Percentiles rank a stretch among this genome's conserved stretches.
Evolutionary conservation across 805 yeast species (phyloP).

Genomic region (Ogataea corticis): DNA sequence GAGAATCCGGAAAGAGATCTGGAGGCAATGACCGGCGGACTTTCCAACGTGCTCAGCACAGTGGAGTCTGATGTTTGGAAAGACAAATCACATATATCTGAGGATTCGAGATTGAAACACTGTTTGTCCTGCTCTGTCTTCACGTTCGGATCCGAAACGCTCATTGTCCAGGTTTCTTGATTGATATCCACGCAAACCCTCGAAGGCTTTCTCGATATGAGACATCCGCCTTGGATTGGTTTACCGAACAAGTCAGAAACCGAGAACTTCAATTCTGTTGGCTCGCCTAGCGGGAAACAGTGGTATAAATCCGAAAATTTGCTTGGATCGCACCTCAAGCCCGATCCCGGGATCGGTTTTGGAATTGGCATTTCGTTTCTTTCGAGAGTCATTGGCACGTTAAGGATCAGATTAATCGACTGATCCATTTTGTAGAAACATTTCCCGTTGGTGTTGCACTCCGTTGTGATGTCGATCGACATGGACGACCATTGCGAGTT

Average conservation of each 20-base stretch:
- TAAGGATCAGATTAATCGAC: conserved; percentile 68
- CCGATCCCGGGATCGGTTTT: conserved; percentile 68
- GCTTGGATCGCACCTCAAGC: conserved; percentile 69
- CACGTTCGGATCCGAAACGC: conserved; percentile 6
- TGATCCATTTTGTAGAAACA: conserved; percentile 63
- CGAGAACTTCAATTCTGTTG: conserved; percentile 46
- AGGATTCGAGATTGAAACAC: conserved; percentile 28
- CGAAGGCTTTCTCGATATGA: conserved; percentile 47
- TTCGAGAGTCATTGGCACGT: conserved; percentile 66
- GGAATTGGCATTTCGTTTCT: conserved; percentile 73
- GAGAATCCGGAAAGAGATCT: conserved; percentile 91
- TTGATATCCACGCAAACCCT: conserved; percentile 44
- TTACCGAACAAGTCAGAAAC: conserved; percentile 72
- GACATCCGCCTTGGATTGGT: conserved; percentile 61
- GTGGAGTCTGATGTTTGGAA: conserved; percentile 49
- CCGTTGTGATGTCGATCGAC: conserved; percentile 76
- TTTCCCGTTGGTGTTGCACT: conserved; percentile 40
- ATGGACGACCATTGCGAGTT: conserved; percentile 93
- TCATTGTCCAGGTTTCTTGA: conserved; percentile 45
- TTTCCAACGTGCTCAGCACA: conserved; percentile 37
- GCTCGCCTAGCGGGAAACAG: conserved; percentile 76
- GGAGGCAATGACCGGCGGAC: conserved; percentile 71
- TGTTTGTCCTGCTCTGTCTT: conserved; percentile 7
- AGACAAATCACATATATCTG: conserved; percentile 36
- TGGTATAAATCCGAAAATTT: conserved; percentile 61